Evolutionary conservation across 1,139 yeast species (phyloP).

Genomic region (Suhomyces ambrosiae): DNA sequence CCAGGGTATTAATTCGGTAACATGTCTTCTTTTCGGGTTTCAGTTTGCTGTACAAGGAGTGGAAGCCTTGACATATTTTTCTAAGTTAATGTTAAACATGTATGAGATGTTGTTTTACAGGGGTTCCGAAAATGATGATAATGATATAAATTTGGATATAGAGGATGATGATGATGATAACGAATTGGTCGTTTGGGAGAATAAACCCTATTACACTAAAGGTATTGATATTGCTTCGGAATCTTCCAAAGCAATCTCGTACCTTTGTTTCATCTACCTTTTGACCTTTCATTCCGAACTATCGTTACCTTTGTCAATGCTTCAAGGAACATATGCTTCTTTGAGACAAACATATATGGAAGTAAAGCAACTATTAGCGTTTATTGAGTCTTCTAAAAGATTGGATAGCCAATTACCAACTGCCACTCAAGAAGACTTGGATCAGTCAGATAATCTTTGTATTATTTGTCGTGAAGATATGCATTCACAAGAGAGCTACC

Average conservation of each 20-base stretch:
- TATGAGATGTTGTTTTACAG: conserved; percentile 52
- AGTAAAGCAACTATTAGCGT: conserved; percentile 52
- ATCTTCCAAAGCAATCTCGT: conserved; percentile 39
- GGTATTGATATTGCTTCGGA: conserved; percentile 56
- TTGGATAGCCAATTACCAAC: conserved; percentile 66
- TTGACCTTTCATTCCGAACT: conserved; percentile 52
- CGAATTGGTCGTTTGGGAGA: conserved; percentile 69
- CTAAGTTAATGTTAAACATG: conserved; percentile 55
- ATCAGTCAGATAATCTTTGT: conserved; percentile 63
- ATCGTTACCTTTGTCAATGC: conserved; percentile 65
- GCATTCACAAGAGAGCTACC: conserved; percentile 44
- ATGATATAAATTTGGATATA: conserved; percentile 2
- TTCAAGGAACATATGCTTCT: conserved; percentile 68
- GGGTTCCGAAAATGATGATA: conserved; percentile 12
- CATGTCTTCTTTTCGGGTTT: conserved; percentile 66
- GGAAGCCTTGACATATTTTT: conserved; percentile 50
- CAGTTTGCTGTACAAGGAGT: conserved; percentile 71
- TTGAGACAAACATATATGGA: conserved; percentile 52
- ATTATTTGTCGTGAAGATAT: conserved; percentile 87
- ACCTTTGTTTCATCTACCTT: conserved; percentile 38
- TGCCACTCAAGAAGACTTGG: conserved; percentile 63
- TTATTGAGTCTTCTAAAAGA: conserved; percentile 62
- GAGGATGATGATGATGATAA: conserved; percentile 46
- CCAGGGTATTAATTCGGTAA: conserved; percentile 52
- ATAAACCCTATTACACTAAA: conserved; percentile 63